These are phyloP conservation scores for Acanthamoeba royreba DNA, from an alignment of 208 protist species.

Conservation along the genomic window DNA sequence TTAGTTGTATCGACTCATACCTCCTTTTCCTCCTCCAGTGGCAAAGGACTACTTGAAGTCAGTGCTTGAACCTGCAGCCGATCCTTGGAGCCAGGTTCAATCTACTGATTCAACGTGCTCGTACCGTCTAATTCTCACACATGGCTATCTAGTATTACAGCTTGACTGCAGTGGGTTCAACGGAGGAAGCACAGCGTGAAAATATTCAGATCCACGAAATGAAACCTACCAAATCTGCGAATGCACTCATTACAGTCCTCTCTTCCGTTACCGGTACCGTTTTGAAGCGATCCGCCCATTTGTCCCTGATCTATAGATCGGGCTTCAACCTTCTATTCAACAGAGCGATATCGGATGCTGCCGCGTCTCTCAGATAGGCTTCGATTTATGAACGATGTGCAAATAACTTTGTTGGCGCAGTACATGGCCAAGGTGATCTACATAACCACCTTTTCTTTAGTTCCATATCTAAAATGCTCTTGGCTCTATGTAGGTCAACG, in stretches of 20 bases:
- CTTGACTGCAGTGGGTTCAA: neutral
- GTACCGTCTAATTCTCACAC: neutral
- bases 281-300: neutral
- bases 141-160: neutral
- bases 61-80: neutral
- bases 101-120: neutral
- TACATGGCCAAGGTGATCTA: neutral
- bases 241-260: neutral
- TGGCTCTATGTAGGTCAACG: neutral
- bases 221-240: neutral
- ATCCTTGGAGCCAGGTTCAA: neutral
- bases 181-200: neutral
- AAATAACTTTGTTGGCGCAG: neutral
- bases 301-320: neutral
- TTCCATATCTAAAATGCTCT: neutral
- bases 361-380: neutral
- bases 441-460: neutral
- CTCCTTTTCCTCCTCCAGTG: neutral
- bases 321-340: too few species aligned
- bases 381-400: neutral
- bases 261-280: neutral
- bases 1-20: neutral
- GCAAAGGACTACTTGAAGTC: neutral
- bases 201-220: neutral
- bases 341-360: neutral